Evolutionary conservation across 1,139 yeast genomes (phyloP), one percentile per base, ranked within the genome.

Genomic region (Entelexis sorbosivorans): DNA sequence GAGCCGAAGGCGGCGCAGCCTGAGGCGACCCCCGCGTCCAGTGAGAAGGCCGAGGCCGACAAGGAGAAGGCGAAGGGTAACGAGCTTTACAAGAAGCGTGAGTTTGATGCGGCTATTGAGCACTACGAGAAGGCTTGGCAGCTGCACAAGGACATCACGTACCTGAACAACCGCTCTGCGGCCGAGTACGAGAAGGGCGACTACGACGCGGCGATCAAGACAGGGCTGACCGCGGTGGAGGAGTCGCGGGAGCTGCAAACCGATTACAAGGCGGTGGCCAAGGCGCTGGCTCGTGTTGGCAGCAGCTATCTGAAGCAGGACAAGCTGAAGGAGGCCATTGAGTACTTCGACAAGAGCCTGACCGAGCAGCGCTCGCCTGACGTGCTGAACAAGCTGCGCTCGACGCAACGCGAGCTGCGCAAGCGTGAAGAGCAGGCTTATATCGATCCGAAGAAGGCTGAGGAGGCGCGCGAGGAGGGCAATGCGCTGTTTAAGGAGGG

Each of bases 331-430:
- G 73, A 75, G 51, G 96, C 98, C 7, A 82, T 80, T 56, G 83
- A 81, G 63, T 77, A 65, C 66, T 91, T 84, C 65, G 93, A 89
- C 70, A 87, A 85, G 69, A 84, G 97, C 1, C 76, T 93, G 64
- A 93, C 98, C 43, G 99, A 93, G 73, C 96, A 88, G 70, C 82
- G 99, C 73, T 87, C 95, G 28, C 95, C 98, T 16, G 97, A 89
- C 56, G 86, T 86, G 31, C 77, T 93, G 63, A 81, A 79, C 63
- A 93, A 91, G 71, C 77, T 93, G 65, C 82, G 97, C 71, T 69
- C 80, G 22, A 77, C 95, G 44, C 97, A 91, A 71, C 85, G 85
- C 69, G 87, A 83, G 62, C 75, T 86, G 59, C 89, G 91, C 71
- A 73, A 73, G 52, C 75, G 77, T 64, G 96, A 88, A 69, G 78